Evolutionary conservation across 2,329 filamentous ascomycete genomes (phyloP).

Genomic region (Diplodia scrobiculata): DNA sequence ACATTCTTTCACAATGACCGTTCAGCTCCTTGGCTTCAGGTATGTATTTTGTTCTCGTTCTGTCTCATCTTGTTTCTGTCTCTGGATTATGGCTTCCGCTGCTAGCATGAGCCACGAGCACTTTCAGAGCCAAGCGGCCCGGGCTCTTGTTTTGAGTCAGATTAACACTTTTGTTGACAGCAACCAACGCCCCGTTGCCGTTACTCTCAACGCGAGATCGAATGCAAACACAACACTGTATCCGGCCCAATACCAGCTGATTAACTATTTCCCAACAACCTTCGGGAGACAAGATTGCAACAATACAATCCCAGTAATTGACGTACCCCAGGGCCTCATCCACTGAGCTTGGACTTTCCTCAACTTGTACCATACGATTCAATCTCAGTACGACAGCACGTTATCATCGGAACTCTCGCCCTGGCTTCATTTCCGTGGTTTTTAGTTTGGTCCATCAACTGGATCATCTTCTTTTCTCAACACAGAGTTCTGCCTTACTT

Average conservation of each 20-base stretch:
- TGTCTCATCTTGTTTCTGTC: background rate
- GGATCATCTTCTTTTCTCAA: background rate
- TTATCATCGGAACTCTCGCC: background rate
- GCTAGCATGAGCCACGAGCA: background rate
- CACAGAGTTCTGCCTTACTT: background rate
- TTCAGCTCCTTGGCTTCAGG: background rate
- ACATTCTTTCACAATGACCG: background rate
- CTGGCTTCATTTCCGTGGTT: background rate
- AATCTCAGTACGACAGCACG: background rate
- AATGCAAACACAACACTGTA: background rate
- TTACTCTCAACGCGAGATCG: background rate
- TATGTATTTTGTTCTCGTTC: background rate
- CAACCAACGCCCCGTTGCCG: background rate
- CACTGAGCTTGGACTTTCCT: background rate
- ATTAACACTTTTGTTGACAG: slow-evolving; percentile 3
- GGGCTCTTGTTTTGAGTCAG: background rate
- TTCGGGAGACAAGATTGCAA: background rate
- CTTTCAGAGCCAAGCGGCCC: background rate
- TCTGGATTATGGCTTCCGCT: background rate
- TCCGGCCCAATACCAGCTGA: slow-evolving; percentile 3
- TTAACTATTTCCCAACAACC: background rate
- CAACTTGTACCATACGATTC: background rate
- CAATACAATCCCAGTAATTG: background rate
- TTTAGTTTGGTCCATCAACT: background rate
- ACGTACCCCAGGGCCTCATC: background rate